phyloP scores from a whole-genome alignment of 2,329 filamentous ascomycete genomes.

The Coniochaeta sp. region DNA sequence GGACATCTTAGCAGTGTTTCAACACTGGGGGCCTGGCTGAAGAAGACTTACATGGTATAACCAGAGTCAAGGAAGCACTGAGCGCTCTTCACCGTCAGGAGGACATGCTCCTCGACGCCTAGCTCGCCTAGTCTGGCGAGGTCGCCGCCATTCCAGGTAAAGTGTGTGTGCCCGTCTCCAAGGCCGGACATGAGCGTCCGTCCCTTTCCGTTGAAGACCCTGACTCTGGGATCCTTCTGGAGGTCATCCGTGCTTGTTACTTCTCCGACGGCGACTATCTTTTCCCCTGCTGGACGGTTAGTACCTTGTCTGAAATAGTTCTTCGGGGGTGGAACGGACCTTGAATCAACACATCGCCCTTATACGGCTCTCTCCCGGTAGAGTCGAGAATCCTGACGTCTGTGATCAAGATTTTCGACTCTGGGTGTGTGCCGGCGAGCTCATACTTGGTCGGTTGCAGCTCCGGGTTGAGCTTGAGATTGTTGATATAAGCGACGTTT shows the following conservation, averaged over 20 bases:
- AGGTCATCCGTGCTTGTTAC: conserved; percentile 16
- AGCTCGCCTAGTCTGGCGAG: conserved; percentile 32
- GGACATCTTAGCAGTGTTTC: not conserved
- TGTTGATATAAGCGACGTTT: conserved; percentile 6
- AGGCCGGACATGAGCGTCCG: conserved; percentile 42
- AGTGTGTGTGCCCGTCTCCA: conserved; percentile 40
- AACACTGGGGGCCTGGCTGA: not conserved
- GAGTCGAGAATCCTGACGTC: conserved; percentile 25
- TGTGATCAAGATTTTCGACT: conserved; percentile 19
- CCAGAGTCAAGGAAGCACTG: conserved; percentile 39
- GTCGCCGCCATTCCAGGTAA: conserved; percentile 39
- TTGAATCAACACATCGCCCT: conserved; percentile 22
- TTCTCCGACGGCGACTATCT: conserved; percentile 18
- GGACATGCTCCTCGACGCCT: conserved; percentile 37
- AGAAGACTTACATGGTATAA: conserved; percentile 33
- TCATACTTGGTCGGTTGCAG: conserved; percentile 8
- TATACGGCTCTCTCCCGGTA: conserved; percentile 20
- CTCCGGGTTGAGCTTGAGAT: conserved; percentile 4
- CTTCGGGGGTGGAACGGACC: conserved; percentile 4
- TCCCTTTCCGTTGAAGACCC: conserved; percentile 29
- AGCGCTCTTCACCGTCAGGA: conserved; percentile 34
- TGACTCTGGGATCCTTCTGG: conserved; percentile 18
- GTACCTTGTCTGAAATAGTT: not conserved
- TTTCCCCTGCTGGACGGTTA: conserved; percentile 4
- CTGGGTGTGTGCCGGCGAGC: conserved; percentile 5